Conservation (phyloP, 306 rosid genomes). For the Rubus idaeus region DNA sequence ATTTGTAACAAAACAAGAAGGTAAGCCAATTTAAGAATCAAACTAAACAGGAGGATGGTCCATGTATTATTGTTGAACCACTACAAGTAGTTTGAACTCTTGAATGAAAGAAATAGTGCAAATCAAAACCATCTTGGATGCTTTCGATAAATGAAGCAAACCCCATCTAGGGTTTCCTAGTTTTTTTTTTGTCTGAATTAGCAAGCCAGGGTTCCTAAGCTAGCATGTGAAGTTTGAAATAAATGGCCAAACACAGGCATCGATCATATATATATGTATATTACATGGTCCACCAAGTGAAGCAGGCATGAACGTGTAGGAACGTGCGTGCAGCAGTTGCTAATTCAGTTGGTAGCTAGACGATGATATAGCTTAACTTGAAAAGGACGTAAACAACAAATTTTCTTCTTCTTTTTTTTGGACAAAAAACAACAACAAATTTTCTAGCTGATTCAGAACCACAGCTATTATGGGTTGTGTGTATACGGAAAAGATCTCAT, state of each 20-base stretch:
- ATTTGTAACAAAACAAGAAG: not conserved
- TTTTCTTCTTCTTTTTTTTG: too few species aligned
- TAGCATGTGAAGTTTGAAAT: not conserved
- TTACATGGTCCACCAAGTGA: not conserved
- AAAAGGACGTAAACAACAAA: not conserved
- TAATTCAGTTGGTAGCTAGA: constrained; percentile 5
- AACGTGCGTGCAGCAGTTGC: constrained; percentile 15
- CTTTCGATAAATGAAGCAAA: not conserved
- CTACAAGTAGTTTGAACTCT: not conserved
- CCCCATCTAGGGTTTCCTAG: not conserved
- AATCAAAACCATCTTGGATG: not conserved
- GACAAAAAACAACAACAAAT: constrained; percentile 1
- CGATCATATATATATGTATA: not conserved
- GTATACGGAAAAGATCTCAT: not conserved
- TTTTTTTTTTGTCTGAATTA: not conserved
- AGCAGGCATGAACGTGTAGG: not conserved
- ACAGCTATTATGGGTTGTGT: constrained; percentile 6
- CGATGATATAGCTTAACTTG: not conserved
- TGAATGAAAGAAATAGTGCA: not conserved
- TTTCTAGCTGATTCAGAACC: not conserved
- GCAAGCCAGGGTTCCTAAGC: not conserved
- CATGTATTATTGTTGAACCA: not conserved
- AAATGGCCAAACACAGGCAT: not conserved
- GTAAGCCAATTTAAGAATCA: not conserved
- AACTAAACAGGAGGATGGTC: not conserved